A percentile compares a stretch with the other conserved stretches of the same genome.
Evolutionary conservation across 345 rosid genomes (phyloP).

Genomic region (Eucalyptus polybractea): DNA sequence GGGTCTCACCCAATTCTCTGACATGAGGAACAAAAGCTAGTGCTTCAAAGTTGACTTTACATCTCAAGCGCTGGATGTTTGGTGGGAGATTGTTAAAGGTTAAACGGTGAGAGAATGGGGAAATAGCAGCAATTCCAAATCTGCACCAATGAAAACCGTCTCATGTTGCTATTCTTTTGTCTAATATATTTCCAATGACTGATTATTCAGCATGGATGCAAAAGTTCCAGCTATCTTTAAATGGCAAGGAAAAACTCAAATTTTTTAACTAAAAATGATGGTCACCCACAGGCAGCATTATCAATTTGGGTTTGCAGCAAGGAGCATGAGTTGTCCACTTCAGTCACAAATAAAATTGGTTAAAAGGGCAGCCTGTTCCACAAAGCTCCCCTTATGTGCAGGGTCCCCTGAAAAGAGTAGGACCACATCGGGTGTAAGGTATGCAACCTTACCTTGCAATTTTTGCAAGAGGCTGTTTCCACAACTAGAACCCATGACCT

Average conservation of each 20-base stretch:
- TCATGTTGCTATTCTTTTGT: background rate
- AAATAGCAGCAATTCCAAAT: slow-evolving; percentile 83
- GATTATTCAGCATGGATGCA: background rate
- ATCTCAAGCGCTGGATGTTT: slow-evolving; percentile 69
- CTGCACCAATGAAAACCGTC: slow-evolving; percentile 23
- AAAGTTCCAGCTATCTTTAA: background rate
- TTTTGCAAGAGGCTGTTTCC: background rate
- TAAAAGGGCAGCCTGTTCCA: background rate
- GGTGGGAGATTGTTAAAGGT: slow-evolving; percentile 71
- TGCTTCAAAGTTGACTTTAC: slow-evolving; percentile 92
- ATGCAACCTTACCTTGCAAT: background rate
- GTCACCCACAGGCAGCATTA: background rate
- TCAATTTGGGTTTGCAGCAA: background rate
- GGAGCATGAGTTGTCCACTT: background rate
- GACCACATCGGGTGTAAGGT: background rate
- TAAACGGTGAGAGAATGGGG: slow-evolving; percentile 92
- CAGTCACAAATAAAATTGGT: background rate
- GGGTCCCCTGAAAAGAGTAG: background rate
- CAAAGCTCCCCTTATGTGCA: background rate
- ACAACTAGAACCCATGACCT: background rate
- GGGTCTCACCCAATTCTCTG: slow-evolving; percentile 43
- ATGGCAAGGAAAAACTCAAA: background rate
- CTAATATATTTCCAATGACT: background rate
- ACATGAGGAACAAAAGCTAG: slow-evolving; percentile 55
- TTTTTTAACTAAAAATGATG: background rate